Conservation (phyloP, 345 rosid genomes). For the Melaleuca alternifolia region DNA sequence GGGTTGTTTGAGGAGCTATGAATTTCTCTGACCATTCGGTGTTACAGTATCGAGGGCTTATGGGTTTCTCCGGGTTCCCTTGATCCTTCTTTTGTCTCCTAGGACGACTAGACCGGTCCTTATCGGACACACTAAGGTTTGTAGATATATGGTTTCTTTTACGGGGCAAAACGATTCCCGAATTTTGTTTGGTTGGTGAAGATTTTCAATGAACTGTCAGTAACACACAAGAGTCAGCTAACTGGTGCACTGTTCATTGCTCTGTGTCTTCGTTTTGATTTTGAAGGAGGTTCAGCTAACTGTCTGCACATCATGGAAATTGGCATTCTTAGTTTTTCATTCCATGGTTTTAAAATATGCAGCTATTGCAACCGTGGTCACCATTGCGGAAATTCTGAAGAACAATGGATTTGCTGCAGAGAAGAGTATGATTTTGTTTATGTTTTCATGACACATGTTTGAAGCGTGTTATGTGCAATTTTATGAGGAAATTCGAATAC, state of each 20-base stretch:
- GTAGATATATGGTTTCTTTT: neutral
- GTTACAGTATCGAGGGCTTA: neutral
- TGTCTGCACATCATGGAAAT: neutral
- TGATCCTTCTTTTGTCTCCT: neutral
- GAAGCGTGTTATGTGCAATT: neutral
- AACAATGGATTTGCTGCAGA: constrained; percentile 83
- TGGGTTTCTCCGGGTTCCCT: neutral
- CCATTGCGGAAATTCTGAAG: constrained; percentile 77
- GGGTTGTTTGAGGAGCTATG: neutral
- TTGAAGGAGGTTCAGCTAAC: neutral
- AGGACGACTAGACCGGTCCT: neutral
- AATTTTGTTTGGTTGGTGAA: neutral
- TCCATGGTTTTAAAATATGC: constrained; percentile 9
- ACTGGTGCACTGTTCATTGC: neutral
- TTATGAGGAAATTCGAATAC: neutral
- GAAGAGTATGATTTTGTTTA: constrained; percentile 44
- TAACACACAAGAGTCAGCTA: neutral
- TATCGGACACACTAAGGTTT: neutral
- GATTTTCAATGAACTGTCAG: neutral
- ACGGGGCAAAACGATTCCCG: neutral
- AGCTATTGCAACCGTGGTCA: constrained; percentile 85
- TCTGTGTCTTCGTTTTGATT: neutral
- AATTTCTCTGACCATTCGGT: neutral
- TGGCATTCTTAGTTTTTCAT: neutral
- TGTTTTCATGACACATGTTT: neutral